Percentiles rank a stretch among this genome's conserved stretches.
Evolutionary conservation across 1,139 yeast genomes (phyloP).

Genomic region (Debaryomyces sp.): DNA sequence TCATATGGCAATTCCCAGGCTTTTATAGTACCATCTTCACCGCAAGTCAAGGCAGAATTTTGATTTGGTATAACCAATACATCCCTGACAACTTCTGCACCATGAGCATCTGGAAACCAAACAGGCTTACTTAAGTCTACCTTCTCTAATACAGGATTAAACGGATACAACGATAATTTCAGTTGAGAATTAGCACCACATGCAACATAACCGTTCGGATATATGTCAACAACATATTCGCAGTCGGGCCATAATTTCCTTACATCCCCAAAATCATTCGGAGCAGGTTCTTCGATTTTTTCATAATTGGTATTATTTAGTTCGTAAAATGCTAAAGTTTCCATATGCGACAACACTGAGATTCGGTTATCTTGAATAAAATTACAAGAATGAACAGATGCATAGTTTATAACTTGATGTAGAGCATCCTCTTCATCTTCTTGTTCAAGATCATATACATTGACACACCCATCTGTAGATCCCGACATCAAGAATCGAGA

Average conservation of each 20-base stretch:
- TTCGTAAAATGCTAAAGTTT: slow-evolving; percentile 79
- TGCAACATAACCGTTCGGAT: slow-evolving; percentile 62
- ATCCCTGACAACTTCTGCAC: slow-evolving; percentile 84
- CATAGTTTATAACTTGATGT: slow-evolving; percentile 82
- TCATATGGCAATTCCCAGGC: slow-evolving; percentile 58
- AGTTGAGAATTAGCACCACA: slow-evolving; percentile 64
- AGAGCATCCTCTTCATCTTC: slow-evolving; percentile 82
- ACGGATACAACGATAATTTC: slow-evolving; percentile 55
- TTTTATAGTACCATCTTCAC: slow-evolving; percentile 81
- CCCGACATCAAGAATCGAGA: slow-evolving; percentile 75
- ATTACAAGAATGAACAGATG: slow-evolving; percentile 84
- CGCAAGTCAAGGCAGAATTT: slow-evolving; percentile 63
- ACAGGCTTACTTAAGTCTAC: slow-evolving; percentile 42
- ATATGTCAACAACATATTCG: slow-evolving; percentile 80
- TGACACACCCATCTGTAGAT: slow-evolving; percentile 91
- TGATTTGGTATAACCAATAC: slow-evolving; percentile 45
- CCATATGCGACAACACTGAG: slow-evolving; percentile 87
- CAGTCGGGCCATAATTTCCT: slow-evolving; percentile 70
- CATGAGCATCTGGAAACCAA: slow-evolving; percentile 70
- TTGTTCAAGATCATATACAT: slow-evolving; percentile 74
- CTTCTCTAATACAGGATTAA: slow-evolving; percentile 50
- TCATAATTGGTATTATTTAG: slow-evolving; percentile 66
- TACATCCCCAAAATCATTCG: slow-evolving; percentile 76
- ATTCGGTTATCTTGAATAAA: slow-evolving; percentile 66
- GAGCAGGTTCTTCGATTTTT: slow-evolving; percentile 53